A percentile compares a stretch with the other conserved stretches of the same genome.
Conservation (phyloP, 257 asterid species). For the Cynanchum wilfordii region DNA sequence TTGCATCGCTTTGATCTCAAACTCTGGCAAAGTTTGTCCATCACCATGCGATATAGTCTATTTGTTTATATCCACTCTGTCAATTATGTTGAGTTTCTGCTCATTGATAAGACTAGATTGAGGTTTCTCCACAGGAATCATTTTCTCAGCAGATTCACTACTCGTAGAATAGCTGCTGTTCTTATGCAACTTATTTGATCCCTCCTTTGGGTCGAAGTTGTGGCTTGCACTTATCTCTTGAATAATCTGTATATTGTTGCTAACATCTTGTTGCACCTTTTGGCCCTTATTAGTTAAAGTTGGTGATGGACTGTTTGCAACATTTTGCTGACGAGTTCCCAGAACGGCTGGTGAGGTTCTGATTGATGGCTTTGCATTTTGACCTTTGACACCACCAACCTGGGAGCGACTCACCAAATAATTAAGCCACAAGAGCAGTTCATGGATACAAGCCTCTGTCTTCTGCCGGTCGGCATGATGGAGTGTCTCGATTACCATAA, state of each 20-base stretch:
- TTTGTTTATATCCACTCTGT: background rate
- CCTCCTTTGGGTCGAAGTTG: conserved; percentile 5
- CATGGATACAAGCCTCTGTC: conserved; percentile 53
- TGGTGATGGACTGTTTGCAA: conserved; percentile 4
- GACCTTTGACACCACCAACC: conserved; percentile 19
- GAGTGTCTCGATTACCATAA: conserved; percentile 66
- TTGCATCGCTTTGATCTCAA: background rate
- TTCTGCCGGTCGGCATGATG: conserved; percentile 65
- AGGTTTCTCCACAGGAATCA: background rate
- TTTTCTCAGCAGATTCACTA: background rate
- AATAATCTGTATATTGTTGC: background rate
- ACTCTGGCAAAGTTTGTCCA: background rate
- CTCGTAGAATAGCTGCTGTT: conserved; percentile 4
- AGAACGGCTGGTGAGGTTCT: conserved; percentile 15
- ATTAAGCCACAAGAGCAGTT: conserved; percentile 65
- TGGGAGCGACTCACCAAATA: conserved; percentile 50
- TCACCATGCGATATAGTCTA: background rate
- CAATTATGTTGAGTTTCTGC: background rate
- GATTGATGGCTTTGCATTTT: conserved; percentile 12
- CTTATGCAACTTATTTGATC: background rate
- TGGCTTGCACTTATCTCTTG: conserved; percentile 13
- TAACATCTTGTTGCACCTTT: conserved; percentile 8
- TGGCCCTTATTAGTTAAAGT: conserved; percentile 17
- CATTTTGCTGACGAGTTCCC: conserved; percentile 17
- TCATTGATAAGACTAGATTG: background rate